Conservation (phyloP, 2,329 filamentous ascomycete genomes). For the Alternaria conjuncta region DNA sequence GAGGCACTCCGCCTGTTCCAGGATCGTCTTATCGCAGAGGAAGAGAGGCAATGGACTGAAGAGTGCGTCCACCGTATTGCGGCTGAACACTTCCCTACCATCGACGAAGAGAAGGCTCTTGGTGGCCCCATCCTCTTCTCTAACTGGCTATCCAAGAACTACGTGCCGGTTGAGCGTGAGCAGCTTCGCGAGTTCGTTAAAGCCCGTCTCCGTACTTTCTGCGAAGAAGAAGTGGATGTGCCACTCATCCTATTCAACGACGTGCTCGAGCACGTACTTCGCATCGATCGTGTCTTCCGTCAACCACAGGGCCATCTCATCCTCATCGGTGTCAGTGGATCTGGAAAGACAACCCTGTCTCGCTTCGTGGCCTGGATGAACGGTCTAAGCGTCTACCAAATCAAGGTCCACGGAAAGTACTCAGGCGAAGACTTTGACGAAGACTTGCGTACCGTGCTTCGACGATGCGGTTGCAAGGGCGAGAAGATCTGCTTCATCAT, state of each 20-base stretch:
- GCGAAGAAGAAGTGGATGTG: slow-evolving; percentile 98
- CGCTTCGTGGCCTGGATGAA: slow-evolving; percentile 99
- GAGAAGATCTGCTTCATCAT: slow-evolving; percentile 99
- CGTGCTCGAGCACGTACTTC: slow-evolving; percentile 94
- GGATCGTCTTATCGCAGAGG: slow-evolving; percentile 91
- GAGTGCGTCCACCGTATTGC: slow-evolving; percentile 87
- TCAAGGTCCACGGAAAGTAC: slow-evolving; percentile 99
- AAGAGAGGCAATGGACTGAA: slow-evolving; percentile 94
- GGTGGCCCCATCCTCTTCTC: slow-evolving; percentile 96
- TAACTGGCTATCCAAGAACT: slow-evolving; percentile 99
- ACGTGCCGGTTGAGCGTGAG: slow-evolving; percentile 94
- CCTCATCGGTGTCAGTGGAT: slow-evolving; percentile 96
- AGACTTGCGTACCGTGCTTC: slow-evolving; percentile 89
- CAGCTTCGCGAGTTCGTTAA: slow-evolving; percentile 97
- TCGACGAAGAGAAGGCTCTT: slow-evolving; percentile 87
- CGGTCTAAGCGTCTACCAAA: slow-evolving; percentile 97
- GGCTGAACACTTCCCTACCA: slow-evolving; percentile 90
- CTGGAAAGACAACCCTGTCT: slow-evolving; percentile 96
- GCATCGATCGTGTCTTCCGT: slow-evolving; percentile 97
- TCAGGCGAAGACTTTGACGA: slow-evolving; percentile 99
- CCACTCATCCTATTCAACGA: slow-evolving; percentile 99
- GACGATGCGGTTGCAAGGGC: slow-evolving; percentile 93
- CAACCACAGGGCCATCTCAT: slow-evolving; percentile 98
- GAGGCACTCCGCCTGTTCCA: slow-evolving; percentile 96
- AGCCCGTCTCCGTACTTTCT: slow-evolving; percentile 95